Evolutionary conservation across 2,329 filamentous ascomycete species (phyloP).

Genomic region (Paracorniculantispora psalliotae): DNA sequence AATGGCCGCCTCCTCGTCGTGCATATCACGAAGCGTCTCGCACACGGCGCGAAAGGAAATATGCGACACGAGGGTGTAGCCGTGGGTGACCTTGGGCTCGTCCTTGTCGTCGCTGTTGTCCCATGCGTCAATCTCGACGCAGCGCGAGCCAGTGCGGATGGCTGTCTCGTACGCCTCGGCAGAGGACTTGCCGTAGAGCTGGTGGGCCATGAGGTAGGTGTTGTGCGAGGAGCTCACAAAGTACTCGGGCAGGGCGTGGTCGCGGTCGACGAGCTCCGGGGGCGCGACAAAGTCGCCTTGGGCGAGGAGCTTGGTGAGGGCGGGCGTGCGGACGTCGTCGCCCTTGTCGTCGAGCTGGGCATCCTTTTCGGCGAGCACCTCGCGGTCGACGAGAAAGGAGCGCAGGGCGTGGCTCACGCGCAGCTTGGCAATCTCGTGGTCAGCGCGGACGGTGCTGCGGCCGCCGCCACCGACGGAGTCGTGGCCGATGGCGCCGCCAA

Average conservation of each 20-base stretch:
- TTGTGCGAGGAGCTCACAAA: slow-evolving; percentile 71
- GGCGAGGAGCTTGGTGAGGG: slow-evolving; percentile 47
- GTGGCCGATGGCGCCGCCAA: slow-evolving; percentile 47
- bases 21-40: slow-evolving; percentile 58
- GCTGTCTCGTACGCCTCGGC: slow-evolving; percentile 60
- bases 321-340: slow-evolving; percentile 36
- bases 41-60: slow-evolving; percentile 61
- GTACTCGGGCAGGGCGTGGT: slow-evolving; percentile 61
- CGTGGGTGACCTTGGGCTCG: slow-evolving; percentile 67
- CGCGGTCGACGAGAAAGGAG: slow-evolving; percentile 49
- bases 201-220: slow-evolving; percentile 66
- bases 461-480: slow-evolving; percentile 55
- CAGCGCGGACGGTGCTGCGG: slow-evolving; percentile 43
- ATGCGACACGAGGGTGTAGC: slow-evolving; percentile 62
- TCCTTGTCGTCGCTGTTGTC: slow-evolving; percentile 55
- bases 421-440: slow-evolving; percentile 47
- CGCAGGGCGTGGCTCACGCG: slow-evolving; percentile 55
- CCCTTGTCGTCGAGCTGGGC: slow-evolving; percentile 31
- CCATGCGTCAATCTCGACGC: slow-evolving; percentile 72
- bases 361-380: slow-evolving; percentile 44
- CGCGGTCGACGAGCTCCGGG: slow-evolving; percentile 48
- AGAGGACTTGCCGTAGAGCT: slow-evolving; percentile 60
- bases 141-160: slow-evolving; percentile 58
- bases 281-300: slow-evolving; percentile 56
- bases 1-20: slow-evolving; percentile 51